Conservation (phyloP, 2,329 filamentous ascomycete species). For the Colletotrichum sidae region DNA sequence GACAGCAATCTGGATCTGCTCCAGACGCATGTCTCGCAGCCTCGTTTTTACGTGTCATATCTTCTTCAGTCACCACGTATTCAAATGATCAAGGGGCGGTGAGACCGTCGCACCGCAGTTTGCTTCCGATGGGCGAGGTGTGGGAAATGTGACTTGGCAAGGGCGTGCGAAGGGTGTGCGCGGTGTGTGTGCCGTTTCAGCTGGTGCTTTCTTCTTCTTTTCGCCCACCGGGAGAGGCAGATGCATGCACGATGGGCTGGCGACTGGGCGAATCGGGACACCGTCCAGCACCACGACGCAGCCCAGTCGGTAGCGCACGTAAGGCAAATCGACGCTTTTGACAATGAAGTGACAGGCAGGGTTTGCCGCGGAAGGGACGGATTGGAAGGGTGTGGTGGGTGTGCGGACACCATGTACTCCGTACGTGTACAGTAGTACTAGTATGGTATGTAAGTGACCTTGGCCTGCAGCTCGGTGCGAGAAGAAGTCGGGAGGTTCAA, state of each 20-base stretch:
- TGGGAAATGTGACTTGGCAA: constrained; percentile 9
- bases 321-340: constrained; percentile 20
- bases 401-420: constrained; percentile 4
- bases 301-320: constrained; percentile 27
- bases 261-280: constrained; percentile 27
- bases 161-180: constrained; percentile 3
- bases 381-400: constrained; percentile 11
- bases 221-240: constrained; percentile 11
- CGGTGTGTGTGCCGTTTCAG: constrained; percentile 21
- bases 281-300: not conserved
- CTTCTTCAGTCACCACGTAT: not conserved
- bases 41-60: not conserved
- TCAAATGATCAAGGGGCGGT: not conserved
- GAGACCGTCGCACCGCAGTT: constrained; percentile 13
- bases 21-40: not conserved
- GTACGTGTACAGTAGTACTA: too few species aligned
- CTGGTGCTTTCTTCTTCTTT: not conserved
- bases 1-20: too few species aligned
- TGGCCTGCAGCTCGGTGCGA: too few species aligned
- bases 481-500: too few species aligned
- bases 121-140: not conserved
- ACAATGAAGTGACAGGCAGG: not conserved
- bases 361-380: constrained; percentile 5
- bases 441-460: too few species aligned
- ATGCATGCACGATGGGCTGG: constrained; percentile 27